Percentiles rank a stretch among this genome's conserved stretches.
Evolutionary conservation across 345 rosid genomes (phyloP).

Genomic region (Eucalyptus albens): DNA sequence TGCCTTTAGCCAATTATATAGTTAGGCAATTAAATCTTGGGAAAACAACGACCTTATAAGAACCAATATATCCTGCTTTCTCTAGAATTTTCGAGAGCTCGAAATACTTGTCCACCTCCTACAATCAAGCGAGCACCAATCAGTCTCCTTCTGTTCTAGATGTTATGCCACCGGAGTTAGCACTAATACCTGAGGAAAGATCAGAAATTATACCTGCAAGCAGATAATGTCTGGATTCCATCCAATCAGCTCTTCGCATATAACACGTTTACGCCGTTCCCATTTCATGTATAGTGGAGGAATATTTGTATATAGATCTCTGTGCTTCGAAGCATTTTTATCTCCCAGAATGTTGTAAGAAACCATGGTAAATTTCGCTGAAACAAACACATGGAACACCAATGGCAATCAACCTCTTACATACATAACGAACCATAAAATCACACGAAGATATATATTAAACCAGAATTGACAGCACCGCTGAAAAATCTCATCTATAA

Average conservation of each 20-base stretch:
- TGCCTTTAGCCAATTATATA: background rate
- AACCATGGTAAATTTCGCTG: conserved; percentile 51
- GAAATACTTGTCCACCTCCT: conserved; percentile 79
- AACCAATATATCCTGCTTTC: conserved; percentile 65
- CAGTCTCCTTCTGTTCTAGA: background rate
- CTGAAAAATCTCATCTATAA: background rate
- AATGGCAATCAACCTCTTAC: background rate
- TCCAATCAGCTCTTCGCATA: conserved; percentile 45
- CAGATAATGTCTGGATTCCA: conserved; percentile 62
- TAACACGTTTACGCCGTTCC: conserved; percentile 52
- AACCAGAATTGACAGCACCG: background rate
- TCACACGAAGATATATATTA: background rate
- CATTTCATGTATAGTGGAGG: conserved; percentile 44
- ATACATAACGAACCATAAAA: background rate
- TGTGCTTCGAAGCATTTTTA: conserved; percentile 50
- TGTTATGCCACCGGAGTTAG: background rate
- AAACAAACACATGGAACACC: background rate
- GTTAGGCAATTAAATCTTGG: background rate
- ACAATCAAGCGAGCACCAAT: background rate
- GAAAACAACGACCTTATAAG: conserved; percentile 33
- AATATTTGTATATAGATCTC: conserved; percentile 48
- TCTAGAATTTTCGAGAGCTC: conserved; percentile 38
- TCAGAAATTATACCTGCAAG: conserved; percentile 38
- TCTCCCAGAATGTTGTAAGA: conserved; percentile 79
- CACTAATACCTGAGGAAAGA: background rate